Conservation (phyloP, 495 filamentous ascomycete genomes). For the Evansstolkia leycettana region DNA sequence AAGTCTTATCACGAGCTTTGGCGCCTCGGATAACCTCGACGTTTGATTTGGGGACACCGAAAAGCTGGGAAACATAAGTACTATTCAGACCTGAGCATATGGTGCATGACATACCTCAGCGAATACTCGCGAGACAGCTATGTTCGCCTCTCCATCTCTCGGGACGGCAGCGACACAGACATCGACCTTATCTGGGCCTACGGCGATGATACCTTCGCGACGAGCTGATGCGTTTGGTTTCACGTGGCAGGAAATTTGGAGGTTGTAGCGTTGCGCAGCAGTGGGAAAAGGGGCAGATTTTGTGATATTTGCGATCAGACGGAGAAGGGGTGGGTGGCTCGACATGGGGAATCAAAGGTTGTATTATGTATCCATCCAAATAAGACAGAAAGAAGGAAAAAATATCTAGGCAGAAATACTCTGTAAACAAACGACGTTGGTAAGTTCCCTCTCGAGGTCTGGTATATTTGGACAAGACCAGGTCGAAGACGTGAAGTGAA, state of each 20-base stretch:
- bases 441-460: no score
- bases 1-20: slow-evolving; percentile 50
- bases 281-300: not conserved
- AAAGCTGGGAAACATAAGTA: no score
- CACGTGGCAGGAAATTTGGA: slow-evolving; percentile 45
- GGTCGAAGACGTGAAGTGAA: no score
- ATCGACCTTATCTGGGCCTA: slow-evolving; percentile 43
- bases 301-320: not conserved
- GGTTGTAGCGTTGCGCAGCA: slow-evolving; percentile 9
- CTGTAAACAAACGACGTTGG: no score
- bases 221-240: slow-evolving; percentile 51
- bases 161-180: slow-evolving; percentile 51
- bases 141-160: slow-evolving; percentile 54
- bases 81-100: not conserved
- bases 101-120: slow-evolving; percentile 48
- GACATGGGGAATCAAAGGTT: not conserved
- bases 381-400: not conserved
- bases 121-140: slow-evolving; percentile 49
- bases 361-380: no score
- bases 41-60: slow-evolving; percentile 50
- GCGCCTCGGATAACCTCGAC: slow-evolving; percentile 50
- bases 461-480: no score
- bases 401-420: no score
- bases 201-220: slow-evolving; percentile 42
- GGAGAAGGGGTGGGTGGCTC: not conserved